Evolutionary conservation across 768 basidiomycete genomes (phyloP).

Genomic region (Tricholoma bakamatsutake): DNA sequence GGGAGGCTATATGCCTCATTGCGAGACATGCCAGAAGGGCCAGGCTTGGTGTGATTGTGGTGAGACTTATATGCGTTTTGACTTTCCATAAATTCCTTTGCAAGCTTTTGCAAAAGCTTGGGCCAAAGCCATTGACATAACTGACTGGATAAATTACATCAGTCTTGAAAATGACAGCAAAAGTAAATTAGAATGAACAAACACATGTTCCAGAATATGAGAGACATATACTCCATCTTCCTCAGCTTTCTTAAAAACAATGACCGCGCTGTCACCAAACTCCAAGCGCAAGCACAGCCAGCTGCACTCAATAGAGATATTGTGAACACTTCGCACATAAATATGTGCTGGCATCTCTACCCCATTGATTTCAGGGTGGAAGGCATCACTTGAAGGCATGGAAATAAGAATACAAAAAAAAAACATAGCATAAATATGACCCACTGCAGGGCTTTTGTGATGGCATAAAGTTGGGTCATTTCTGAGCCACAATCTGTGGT

Average conservation of each 20-base stretch:
- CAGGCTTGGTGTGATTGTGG: not conserved
- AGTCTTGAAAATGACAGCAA: no score
- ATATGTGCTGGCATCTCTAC: conserved; percentile 14
- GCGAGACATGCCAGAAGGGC: conserved; percentile 1
- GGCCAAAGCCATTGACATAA: not conserved
- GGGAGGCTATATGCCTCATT: not conserved
- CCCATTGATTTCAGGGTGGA: conserved; percentile 18
- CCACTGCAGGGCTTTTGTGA: conserved; percentile 25
- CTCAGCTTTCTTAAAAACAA: not conserved
- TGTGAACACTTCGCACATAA: not conserved
- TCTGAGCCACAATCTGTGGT: conserved; percentile 32
- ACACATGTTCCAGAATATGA: conserved; percentile 20
- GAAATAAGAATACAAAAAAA: not conserved
- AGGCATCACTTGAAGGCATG: conserved; percentile 10
- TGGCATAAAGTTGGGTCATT: conserved; percentile 25
- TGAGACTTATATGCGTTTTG: not conserved
- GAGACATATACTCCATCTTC: conserved; percentile 18
- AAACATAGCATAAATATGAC: not conserved
- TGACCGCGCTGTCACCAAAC: not conserved
- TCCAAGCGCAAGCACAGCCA: not conserved
- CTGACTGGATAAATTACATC: not conserved
- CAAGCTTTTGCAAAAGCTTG: not conserved
- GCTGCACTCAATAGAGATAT: not conserved
- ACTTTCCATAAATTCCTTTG: not conserved
- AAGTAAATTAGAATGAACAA: conserved; percentile 8